Conservation (phyloP, 108 stramenopile genomes). For the Fistulifera pelliculosa region DNA sequence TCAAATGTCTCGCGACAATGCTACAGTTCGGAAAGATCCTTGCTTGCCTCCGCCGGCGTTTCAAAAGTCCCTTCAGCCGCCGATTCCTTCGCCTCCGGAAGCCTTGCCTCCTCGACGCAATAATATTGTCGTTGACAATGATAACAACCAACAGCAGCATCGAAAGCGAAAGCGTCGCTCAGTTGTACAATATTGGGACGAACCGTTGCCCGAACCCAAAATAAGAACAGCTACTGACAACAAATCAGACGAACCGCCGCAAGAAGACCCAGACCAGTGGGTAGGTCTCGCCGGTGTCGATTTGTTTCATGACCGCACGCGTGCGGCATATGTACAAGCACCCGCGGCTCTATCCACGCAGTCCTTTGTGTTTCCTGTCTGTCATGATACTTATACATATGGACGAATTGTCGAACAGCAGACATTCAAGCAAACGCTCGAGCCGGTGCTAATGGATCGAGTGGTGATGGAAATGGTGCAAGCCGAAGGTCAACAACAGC, state of each 20-base stretch:
- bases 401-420: constrained; percentile 60
- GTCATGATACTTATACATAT: constrained; percentile 70
- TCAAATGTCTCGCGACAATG: constrained; percentile 35
- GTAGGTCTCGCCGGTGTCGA: constrained; percentile 59
- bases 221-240: constrained; percentile 25
- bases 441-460: constrained; percentile 43
- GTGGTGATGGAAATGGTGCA: constrained; percentile 34
- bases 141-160: constrained; percentile 2
- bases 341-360: constrained; percentile 52
- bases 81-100: constrained; percentile 9
- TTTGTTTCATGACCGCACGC: constrained; percentile 43
- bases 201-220: constrained; percentile 54
- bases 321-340: constrained; percentile 39
- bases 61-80: constrained; percentile 14
- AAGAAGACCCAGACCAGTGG: constrained; percentile 18
- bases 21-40: constrained; percentile 29
- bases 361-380: constrained; percentile 76
- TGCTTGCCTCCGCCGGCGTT: constrained; percentile 22
- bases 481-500: constrained; percentile 38
- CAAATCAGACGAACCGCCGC: constrained; percentile 9
- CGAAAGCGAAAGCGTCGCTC: constrained; percentile 11
- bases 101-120: neutral
- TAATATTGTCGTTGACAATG: neutral
- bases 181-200: constrained; percentile 65
- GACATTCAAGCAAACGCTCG: constrained; percentile 42